A percentile compares a stretch with the other conserved stretches of the same genome.
Evolutionary conservation across 257 asterid species (phyloP).

Genomic region (Salvia miltiorrhiza): DNA sequence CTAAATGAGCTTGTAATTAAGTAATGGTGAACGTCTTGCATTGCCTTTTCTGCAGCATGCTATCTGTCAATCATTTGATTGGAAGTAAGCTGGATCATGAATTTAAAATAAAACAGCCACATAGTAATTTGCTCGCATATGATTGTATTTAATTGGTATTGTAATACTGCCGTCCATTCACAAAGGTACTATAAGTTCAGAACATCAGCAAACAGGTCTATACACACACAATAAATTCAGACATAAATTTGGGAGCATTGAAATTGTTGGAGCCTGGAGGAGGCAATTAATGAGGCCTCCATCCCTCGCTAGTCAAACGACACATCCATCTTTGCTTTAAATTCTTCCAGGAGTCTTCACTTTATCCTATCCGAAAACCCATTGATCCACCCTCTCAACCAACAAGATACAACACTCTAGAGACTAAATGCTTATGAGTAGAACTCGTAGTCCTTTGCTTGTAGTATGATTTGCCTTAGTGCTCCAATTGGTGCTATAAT

Average conservation of each 20-base stretch:
- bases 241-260: slow-evolving; percentile 9
- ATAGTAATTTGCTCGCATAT: not conserved
- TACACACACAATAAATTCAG: slow-evolving; percentile 26
- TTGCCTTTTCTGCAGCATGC: not conserved
- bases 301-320: not conserved
- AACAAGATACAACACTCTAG: not conserved
- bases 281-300: not conserved
- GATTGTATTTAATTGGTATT: not conserved
- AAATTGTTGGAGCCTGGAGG: not conserved
- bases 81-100: not conserved
- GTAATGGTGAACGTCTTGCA: not conserved
- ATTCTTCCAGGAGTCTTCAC: not conserved
- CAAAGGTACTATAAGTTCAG: slow-evolving; percentile 12
- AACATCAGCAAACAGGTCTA: slow-evolving; percentile 12
- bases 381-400: not conserved
- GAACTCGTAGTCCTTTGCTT: slow-evolving; percentile 38
- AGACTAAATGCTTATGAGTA: slow-evolving; percentile 48
- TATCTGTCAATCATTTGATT: not conserved
- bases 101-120: not conserved
- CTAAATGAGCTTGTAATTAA: not conserved
- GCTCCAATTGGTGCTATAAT: slow-evolving; percentile 54
- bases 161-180: not conserved
- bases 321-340: not conserved
- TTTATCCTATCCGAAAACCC: not conserved
- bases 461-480: slow-evolving; percentile 37